Conservation (phyloP, 164 flowering plant genomes). For the Vitis riparia region DNA sequence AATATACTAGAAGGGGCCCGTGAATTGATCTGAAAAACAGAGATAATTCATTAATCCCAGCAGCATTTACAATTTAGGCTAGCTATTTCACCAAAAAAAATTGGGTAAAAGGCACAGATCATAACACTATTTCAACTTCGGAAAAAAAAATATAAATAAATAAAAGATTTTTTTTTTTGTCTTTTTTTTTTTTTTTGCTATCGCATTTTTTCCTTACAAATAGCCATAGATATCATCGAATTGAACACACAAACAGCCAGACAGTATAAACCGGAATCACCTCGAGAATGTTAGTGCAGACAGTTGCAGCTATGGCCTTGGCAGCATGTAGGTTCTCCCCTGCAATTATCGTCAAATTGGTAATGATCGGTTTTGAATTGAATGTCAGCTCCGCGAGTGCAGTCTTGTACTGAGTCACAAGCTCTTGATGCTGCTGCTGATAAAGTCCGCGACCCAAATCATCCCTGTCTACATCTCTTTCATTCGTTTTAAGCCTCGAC, state of each 20-base stretch:
- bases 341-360: slow-evolving; percentile 92
- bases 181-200: neutral
- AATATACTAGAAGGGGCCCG: neutral
- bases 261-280: slow-evolving; percentile 50
- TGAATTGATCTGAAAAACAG: neutral
- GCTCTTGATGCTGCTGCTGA: slow-evolving; percentile 64
- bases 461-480: slow-evolving; percentile 37
- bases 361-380: slow-evolving; percentile 95
- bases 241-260: neutral
- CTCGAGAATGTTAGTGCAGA: slow-evolving; percentile 85
- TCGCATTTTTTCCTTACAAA: neutral
- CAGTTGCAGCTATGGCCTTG: slow-evolving; percentile 66
- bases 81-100: too few species aligned
- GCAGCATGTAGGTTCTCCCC: slow-evolving; percentile 90
- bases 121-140: too few species aligned
- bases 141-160: too few species aligned
- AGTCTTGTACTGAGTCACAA: slow-evolving; percentile 77
- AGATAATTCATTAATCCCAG: slow-evolving; percentile 14
- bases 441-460: slow-evolving; percentile 29
- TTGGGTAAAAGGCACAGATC: too few species aligned
- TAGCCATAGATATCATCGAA: too few species aligned
- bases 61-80: too few species aligned
- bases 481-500: slow-evolving; percentile 33
- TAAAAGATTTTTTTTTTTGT: neutral
- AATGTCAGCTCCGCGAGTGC: slow-evolving; percentile 90